phyloP scores from a whole-genome alignment of 495 filamentous ascomycete species.

The Penicillium pulvis region DNA sequence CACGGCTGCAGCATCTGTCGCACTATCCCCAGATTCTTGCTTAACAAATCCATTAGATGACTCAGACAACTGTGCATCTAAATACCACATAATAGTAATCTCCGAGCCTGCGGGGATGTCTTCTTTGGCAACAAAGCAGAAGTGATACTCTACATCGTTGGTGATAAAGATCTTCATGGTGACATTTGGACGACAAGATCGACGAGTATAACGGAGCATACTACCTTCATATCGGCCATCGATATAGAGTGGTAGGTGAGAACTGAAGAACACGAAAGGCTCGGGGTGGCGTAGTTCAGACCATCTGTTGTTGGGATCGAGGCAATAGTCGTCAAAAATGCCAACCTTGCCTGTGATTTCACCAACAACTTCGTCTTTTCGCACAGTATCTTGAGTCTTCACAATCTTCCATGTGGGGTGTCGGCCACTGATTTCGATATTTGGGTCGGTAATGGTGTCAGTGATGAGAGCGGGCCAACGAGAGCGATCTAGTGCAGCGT shows the following conservation, averaged over 20 bases:
- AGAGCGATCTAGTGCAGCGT: conserved; percentile 56
- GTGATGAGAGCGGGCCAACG: conserved; percentile 50
- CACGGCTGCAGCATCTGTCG: conserved; percentile 49
- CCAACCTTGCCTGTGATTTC: conserved; percentile 88
- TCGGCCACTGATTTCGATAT: conserved; percentile 44
- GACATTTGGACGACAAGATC: conserved; percentile 87
- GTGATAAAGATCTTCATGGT: conserved; percentile 78
- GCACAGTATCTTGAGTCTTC: conserved; percentile 61
- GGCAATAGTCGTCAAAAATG: conserved; percentile 72
- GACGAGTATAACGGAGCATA: conserved; percentile 76
- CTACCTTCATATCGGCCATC: conserved; percentile 87
- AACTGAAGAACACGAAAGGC: conserved; percentile 84
- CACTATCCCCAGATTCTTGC: conserved; percentile 44
- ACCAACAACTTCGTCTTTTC: conserved; percentile 70
- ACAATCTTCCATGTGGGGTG: conserved; percentile 71
- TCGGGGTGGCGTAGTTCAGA: conserved; percentile 73
- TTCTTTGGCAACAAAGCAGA: conserved; percentile 82
- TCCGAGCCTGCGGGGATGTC: conserved; percentile 65
- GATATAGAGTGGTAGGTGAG: conserved; percentile 81
- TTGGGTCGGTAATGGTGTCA: conserved; percentile 47
- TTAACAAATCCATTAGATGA: conserved; percentile 50
- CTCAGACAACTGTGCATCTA: conserved; percentile 51
- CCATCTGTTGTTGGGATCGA: conserved; percentile 75
- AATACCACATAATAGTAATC: conserved; percentile 69
- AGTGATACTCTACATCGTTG: conserved; percentile 74